These are phyloP conservation scores for Alternaria metachromatica DNA, from an alignment of 2,329 filamentous ascomycete species.

Conservation along the genomic window DNA sequence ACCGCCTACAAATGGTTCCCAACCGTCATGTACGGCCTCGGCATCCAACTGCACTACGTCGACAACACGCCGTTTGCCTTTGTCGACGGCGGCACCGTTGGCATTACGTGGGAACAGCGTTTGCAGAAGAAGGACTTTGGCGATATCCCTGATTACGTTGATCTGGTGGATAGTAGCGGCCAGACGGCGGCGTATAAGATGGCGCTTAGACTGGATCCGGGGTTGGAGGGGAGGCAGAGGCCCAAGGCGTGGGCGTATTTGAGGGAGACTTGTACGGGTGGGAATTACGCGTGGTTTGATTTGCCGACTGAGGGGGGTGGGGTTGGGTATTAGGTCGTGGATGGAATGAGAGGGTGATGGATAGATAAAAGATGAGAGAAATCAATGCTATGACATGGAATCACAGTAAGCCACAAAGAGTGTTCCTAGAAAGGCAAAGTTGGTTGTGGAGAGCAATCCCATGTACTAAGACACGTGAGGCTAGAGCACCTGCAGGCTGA, in stretches of 20 bases:
- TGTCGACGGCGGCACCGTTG: not conserved
- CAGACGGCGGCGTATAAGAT: not conserved
- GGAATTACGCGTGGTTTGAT: not conserved
- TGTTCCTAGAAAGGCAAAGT: not conserved
- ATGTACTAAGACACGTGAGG: not conserved
- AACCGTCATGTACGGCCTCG: constrained; percentile 17
- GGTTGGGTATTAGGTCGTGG: not conserved
- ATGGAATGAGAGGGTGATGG: not conserved
- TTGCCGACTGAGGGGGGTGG: not conserved
- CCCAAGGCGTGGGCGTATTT: not conserved
- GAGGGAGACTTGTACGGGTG: not conserved
- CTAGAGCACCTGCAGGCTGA: not conserved
- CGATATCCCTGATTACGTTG: not conserved
- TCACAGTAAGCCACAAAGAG: not conserved
- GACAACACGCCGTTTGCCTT: constrained; percentile 2
- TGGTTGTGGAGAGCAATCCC: not conserved
- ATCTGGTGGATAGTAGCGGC: not conserved
- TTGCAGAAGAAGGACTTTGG: constrained; percentile 24
- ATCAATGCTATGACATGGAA: not conserved
- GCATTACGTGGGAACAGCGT: constrained; percentile 24
- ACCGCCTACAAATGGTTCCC: constrained; percentile 20
- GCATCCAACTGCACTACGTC: constrained; percentile 22
- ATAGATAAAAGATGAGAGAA: not conserved
- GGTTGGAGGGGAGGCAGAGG: not conserved
- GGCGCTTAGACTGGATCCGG: not conserved